Evolutionary conservation across 768 basidiomycete genomes (phyloP).

Genomic region (Leccinellum luteum): DNA sequence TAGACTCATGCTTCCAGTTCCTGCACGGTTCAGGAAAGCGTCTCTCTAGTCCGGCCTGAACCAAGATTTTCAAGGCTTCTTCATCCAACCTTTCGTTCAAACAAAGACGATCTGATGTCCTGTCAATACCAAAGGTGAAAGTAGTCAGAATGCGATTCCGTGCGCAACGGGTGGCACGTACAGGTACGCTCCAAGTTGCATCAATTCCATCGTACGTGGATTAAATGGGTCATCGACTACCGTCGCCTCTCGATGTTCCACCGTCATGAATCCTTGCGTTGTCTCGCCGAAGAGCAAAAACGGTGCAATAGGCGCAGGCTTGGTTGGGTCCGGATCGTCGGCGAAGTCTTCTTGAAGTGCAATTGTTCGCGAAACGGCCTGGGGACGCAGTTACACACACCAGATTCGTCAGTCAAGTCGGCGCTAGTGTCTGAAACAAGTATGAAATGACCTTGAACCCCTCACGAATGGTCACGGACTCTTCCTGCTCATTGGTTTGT

Average conservation of each 20-base stretch:
- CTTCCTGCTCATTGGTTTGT: constrained; percentile 55
- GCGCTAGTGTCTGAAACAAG: background rate
- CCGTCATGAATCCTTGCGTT: constrained; percentile 39
- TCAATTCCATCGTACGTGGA: background rate
- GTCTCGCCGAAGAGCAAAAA: constrained; percentile 40
- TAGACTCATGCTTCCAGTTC: constrained; percentile 21
- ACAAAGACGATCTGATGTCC: constrained; percentile 21
- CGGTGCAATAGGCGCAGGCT: constrained; percentile 17
- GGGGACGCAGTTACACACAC: too few species aligned
- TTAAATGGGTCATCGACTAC: background rate
- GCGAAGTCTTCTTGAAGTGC: constrained; percentile 3
- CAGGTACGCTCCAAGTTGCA: constrained; percentile 22
- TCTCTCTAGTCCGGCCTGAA: constrained; percentile 26
- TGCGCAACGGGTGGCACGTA: constrained; percentile 3
- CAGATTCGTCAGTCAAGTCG: background rate
- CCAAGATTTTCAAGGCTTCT: constrained; percentile 26
- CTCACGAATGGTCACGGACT: constrained; percentile 39
- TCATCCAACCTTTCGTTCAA: constrained; percentile 25
- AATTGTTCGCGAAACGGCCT: constrained; percentile 17
- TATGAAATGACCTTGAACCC: constrained; percentile 45
- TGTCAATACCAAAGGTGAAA: constrained; percentile 1
- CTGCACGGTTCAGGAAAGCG: constrained; percentile 24
- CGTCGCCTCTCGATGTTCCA: constrained; percentile 19
- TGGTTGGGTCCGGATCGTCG: constrained; percentile 4
- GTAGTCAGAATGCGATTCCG: background rate